Percentiles rank a stretch among this genome's conserved stretches.
Conservation (phyloP, 192 early-diverging fungal species). For the Dispira parvispora region DNA sequence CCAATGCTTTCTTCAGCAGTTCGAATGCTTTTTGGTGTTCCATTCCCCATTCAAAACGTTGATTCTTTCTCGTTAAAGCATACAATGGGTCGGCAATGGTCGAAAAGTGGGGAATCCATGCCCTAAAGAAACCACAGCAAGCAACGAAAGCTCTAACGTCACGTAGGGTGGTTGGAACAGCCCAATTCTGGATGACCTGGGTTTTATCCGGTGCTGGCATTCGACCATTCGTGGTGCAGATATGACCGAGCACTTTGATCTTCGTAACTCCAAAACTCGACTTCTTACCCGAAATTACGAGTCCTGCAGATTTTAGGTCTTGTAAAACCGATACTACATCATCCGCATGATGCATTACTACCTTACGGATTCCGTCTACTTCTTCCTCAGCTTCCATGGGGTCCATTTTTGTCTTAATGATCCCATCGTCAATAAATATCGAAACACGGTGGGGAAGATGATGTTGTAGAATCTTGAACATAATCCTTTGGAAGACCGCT, state of each 20-base stretch:
- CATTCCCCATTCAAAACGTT: constrained; percentile 2
- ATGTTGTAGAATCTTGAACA: not conserved
- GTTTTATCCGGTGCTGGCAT: not conserved
- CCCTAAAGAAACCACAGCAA: not conserved
- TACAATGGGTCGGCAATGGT: constrained; percentile 1
- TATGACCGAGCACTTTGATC: not conserved
- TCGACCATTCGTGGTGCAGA: not conserved
- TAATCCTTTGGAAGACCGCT: constrained; percentile 8
- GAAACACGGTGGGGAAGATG: not conserved
- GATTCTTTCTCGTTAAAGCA: constrained; percentile 1
- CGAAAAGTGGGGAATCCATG: constrained; percentile 9
- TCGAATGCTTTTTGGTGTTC: constrained; percentile 3
- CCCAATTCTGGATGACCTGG: not conserved
- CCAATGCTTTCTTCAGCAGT: not conserved
- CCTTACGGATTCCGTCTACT: not conserved
- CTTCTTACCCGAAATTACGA: constrained; percentile 6
- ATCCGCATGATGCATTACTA: constrained; percentile 6
- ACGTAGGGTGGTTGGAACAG: not conserved
- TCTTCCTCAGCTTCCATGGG: not conserved
- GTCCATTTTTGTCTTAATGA: not conserved
- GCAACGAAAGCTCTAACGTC: constrained; percentile 1
- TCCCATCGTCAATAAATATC: constrained; percentile 11
- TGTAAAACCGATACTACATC: constrained; percentile 7
- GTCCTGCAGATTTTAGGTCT: not conserved
- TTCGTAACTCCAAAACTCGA: not conserved